Evolutionary conservation across 2,329 filamentous ascomycete genomes (phyloP).

Genomic region (Neospermospora avenae): DNA sequence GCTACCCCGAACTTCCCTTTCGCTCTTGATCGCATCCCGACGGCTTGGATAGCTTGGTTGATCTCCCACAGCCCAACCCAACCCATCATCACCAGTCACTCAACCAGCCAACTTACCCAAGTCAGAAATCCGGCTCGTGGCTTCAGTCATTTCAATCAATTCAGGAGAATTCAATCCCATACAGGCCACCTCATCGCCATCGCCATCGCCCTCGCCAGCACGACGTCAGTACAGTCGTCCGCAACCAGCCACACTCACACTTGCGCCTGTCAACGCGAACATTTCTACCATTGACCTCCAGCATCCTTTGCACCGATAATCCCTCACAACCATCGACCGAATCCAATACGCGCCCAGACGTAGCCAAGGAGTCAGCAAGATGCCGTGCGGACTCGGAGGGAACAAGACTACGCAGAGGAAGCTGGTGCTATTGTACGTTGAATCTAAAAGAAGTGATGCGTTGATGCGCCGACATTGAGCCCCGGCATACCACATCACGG

Average conservation of each 20-base stretch:
- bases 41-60: background rate
- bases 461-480: slow-evolving; percentile 3
- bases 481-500: slow-evolving; percentile 1
- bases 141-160: background rate
- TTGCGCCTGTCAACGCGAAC: background rate
- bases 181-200: no score
- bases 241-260: background rate
- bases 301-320: background rate
- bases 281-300: background rate
- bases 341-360: background rate
- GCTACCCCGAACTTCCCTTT: background rate
- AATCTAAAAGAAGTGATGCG: slow-evolving; percentile 19
- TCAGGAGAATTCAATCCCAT: no score
- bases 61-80: background rate
- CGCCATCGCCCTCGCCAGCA: no score
- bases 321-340: background rate
- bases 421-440: slow-evolving; percentile 66
- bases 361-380: no score
- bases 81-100: background rate
- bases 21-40: no score
- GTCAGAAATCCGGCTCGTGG: background rate
- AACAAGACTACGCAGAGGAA: slow-evolving; percentile 70
- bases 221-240: background rate
- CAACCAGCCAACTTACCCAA: background rate
- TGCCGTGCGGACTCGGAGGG: slow-evolving; percentile 43